Evolutionary conservation across 768 basidiomycete genomes (phyloP), one percentile per base, ranked within the genome.

Genomic region (Lactarius quietus): DNA sequence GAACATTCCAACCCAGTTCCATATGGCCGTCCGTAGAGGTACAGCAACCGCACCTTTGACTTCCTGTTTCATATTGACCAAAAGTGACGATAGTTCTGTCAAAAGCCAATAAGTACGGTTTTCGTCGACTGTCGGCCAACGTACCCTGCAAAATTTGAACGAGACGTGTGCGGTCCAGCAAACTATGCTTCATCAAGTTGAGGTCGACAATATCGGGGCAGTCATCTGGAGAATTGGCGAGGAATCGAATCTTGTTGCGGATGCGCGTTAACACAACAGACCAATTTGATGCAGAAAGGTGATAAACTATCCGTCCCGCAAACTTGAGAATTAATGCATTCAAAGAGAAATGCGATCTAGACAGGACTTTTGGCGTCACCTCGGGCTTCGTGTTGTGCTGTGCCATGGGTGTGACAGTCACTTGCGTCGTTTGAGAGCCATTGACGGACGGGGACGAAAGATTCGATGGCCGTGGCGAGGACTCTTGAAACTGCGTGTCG

Each of bases 211-310:
- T 80, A 72, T 96, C 93, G 0, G 85, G 82, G 38, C 79, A 79
- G 52, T 82, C 82, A 45, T 86, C 86, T 9, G 73, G 54, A 8
- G 76, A 75, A 55, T 76, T 77, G 0, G 88, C 87, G 31, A 95
- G 81, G 64, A 79, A 78, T 52, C 85, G 83, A 36, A 95, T 88
- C 76, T 88, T 89, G 53, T 78, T 76, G 53, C 86, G 83, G 61
- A 95, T 82, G 35, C 92, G 82, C 26, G 81, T 75, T 70, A 90
- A 86, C 18, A 96, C 88, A 9, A 90, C 83, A 59, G 76, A 74
- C 93, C 94, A 97, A 74, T 96, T 95, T 15, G 89, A 89, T 1
- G 90, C 88, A 2, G 94, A 94, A 20, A 98, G 82, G 72, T 89
- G 88, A 72, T 90, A 94, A 31, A 96, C 83, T 67, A 95, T 86